phyloP scores from a whole-genome alignment of 1,284 basidiomycete genomes.

The Cerrena zonata region DNA sequence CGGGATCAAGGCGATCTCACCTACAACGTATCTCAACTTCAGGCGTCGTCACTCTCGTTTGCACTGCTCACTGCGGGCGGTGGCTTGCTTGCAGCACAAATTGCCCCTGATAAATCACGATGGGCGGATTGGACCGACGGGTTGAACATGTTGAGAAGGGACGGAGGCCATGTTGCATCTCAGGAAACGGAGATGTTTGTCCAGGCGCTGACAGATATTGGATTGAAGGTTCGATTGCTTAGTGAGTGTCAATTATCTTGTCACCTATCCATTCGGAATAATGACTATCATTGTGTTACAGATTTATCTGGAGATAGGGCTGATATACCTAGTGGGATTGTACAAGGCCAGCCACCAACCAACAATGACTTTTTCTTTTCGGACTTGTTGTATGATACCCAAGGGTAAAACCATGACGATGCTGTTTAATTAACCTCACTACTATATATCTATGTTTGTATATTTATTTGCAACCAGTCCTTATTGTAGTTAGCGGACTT shows the following conservation, averaged over 20 bases:
- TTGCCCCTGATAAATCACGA: conserved; percentile 77
- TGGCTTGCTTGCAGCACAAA: conserved; percentile 77
- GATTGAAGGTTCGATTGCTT: conserved; percentile 86
- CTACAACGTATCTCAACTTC: conserved; percentile 37
- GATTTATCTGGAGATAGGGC: conserved; percentile 88
- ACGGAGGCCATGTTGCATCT: conserved; percentile 76
- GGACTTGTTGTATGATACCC: conserved; percentile 36
- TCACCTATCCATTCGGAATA: too few relatives aligned
- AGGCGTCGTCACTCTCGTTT: conserved; percentile 72
- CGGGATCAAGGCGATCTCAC: conserved; percentile 55
- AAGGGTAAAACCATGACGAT: conserved; percentile 11
- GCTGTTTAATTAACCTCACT: too few relatives aligned
- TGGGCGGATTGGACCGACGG: conserved; percentile 98
- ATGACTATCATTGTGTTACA: conserved; percentile 23
- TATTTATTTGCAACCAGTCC: too few relatives aligned
- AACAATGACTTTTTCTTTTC: conserved; percentile 88
- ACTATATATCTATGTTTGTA: too few relatives aligned
- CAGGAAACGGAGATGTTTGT: conserved; percentile 83
- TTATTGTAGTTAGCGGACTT: too few relatives aligned
- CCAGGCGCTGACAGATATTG: conserved; percentile 84
- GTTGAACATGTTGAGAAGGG: conserved; percentile 78
- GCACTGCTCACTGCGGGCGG: conserved; percentile 71
- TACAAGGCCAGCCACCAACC: conserved; percentile 65
- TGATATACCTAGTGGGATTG: conserved; percentile 79
- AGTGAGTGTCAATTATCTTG: conserved; percentile 48